Percentiles rank a stretch among this genome's conserved stretches.
Conservation (phyloP, 176 grass and related monocot genomes). For the Thinopyrum elongatum region DNA sequence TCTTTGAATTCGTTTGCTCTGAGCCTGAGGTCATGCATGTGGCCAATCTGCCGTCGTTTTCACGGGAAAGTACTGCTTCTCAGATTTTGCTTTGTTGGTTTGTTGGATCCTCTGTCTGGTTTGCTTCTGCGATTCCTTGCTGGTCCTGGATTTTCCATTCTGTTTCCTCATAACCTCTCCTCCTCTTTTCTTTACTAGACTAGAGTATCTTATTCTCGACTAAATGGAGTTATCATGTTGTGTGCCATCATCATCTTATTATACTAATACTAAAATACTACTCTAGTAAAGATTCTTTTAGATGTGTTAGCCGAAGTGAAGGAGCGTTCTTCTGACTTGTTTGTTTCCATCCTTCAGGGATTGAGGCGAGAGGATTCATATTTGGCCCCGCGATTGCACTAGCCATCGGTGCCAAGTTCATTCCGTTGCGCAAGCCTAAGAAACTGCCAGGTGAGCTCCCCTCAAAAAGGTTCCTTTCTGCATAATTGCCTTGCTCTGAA, state of each 20-base stretch:
- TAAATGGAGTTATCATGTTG: not conserved
- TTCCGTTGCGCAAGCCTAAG: conserved; percentile 88
- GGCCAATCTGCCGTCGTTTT: conserved; percentile 56
- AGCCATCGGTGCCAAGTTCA: conserved; percentile 82
- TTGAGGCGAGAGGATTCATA: conserved; percentile 91
- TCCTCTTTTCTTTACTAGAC: not conserved
- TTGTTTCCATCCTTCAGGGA: conserved; percentile 38
- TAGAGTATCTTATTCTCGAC: not conserved
- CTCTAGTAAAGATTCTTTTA: not conserved
- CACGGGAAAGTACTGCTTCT: conserved; percentile 54
- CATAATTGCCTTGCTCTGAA: not conserved
- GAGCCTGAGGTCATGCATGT: conserved; percentile 47
- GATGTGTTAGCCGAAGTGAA: too few species aligned
- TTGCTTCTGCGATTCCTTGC: not conserved
- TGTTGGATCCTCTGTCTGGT: conserved; percentile 43
- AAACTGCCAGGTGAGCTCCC: conserved; percentile 72
- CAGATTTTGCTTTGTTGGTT: conserved; percentile 41
- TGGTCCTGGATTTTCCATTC: not conserved
- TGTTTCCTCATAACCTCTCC: not conserved
- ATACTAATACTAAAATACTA: too few species aligned
- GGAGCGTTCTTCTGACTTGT: not conserved
- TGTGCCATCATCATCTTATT: not conserved
- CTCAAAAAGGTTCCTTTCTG: not conserved
- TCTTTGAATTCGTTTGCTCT: not conserved
- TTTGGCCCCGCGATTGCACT: conserved; percentile 82